phyloP scores from a whole-genome alignment of 192 early-diverging fungal genomes.

The Allomyces arbusculus region DNA sequence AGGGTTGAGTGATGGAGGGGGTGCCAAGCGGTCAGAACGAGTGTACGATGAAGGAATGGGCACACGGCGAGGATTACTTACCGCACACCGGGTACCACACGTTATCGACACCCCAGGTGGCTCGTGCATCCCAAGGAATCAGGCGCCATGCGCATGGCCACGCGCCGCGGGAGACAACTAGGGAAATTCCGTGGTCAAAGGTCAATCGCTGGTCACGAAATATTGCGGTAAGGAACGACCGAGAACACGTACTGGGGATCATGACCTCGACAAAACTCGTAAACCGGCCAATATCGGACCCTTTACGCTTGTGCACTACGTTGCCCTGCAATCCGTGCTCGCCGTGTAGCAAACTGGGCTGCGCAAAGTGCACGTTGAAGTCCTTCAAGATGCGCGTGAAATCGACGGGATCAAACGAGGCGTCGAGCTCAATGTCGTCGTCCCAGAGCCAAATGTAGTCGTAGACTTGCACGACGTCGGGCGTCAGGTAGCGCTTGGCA shows the following conservation, averaged over 20 bases:
- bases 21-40: too few species aligned
- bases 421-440: background rate
- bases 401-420: background rate
- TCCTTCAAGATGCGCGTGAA: background rate
- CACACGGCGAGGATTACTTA: background rate
- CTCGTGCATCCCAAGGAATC: background rate
- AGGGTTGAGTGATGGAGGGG: too few species aligned
- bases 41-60: too few species aligned
- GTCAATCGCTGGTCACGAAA: background rate
- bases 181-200: background rate
- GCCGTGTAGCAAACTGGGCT: background rate
- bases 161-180: background rate
- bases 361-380: background rate
- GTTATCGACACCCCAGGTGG: background rate
- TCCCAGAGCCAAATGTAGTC: background rate
- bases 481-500: background rate
- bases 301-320: background rate
- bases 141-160: background rate
- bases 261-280: background rate
- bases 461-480: background rate
- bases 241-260: background rate
- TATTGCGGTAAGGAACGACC: background rate
- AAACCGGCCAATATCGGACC: background rate
- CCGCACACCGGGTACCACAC: background rate
- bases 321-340: background rate